Conservation (phyloP, 2,329 filamentous ascomycete genomes). For the Colletotrichum sp. region DNA sequence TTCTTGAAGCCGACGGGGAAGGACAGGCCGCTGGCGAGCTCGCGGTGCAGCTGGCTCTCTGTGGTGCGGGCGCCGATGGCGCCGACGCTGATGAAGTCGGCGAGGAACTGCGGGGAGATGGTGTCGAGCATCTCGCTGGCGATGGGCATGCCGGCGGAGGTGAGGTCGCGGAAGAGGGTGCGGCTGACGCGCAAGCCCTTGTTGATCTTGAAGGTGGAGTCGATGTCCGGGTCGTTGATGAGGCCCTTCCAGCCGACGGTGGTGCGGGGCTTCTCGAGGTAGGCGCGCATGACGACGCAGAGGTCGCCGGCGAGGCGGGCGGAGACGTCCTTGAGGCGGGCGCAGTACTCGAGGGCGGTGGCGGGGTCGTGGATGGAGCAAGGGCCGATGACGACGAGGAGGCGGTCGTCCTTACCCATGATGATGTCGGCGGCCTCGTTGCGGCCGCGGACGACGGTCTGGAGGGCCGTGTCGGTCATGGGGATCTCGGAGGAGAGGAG, state of each 20-base stretch:
- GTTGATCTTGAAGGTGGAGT: conserved; percentile 98
- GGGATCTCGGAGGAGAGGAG: conserved; percentile 88
- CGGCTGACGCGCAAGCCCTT: conserved; percentile 93
- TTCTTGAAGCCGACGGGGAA: conserved; percentile 99
- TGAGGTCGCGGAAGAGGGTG: conserved; percentile 92
- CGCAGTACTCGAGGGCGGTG: conserved; percentile 86
- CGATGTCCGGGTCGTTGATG: conserved; percentile 98
- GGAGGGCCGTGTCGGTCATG: conserved; percentile 63
- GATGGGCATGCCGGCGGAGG: conserved; percentile 86
- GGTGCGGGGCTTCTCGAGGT: conserved; percentile 97
- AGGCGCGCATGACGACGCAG: conserved; percentile 95
- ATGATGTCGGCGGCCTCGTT: conserved; percentile 75
- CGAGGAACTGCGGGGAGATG: conserved; percentile 96
- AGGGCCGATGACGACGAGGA: conserved; percentile 92
- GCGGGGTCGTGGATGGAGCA: conserved; percentile 97
- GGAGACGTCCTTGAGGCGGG: conserved; percentile 76
- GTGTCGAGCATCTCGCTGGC: conserved; percentile 99
- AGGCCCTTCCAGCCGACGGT: conserved; percentile 99
- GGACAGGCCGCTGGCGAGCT: conserved; percentile 91
- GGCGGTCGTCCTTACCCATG: conserved; percentile 80
- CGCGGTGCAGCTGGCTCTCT: conserved; percentile 94
- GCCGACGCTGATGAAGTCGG: conserved; percentile 92
- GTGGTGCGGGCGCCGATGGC: conserved; percentile 96
- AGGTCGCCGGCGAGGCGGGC: conserved; percentile 84
- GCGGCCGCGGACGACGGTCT: conserved; percentile 75